Evolutionary conservation across 441 rosid genomes (phyloP).

Genomic region (Gossypium trilobum): DNA sequence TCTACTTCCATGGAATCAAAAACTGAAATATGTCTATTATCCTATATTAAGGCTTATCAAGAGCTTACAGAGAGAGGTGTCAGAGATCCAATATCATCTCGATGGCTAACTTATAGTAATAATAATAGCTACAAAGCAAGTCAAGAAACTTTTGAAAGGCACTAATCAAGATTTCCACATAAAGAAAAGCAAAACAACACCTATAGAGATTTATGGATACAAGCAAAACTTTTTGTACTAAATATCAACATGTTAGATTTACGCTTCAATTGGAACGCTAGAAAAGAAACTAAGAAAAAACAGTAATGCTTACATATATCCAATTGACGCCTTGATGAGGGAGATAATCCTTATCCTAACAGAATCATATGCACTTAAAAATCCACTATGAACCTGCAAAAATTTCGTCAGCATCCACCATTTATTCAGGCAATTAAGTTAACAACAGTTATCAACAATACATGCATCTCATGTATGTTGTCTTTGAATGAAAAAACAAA

Average conservation of each 20-base stretch:
- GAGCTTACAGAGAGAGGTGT: conserved; percentile 1
- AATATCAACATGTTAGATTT: conserved; percentile 3
- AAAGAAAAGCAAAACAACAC: background rate
- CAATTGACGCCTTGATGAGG: conserved; percentile 51
- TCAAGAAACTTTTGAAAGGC: background rate
- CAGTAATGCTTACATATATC: conserved; percentile 49
- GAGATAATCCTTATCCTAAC: conserved; percentile 74
- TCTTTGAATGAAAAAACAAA: background rate
- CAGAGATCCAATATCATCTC: background rate
- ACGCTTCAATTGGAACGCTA: background rate
- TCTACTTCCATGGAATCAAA: conserved; percentile 6
- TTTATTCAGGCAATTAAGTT: background rate
- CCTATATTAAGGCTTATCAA: background rate
- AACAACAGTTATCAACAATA: background rate
- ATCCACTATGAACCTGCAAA: conserved; percentile 85
- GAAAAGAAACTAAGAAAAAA: background rate
- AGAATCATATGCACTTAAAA: conserved; percentile 80
- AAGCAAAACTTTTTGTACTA: background rate
- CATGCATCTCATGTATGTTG: background rate
- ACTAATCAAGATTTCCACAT: background rate
- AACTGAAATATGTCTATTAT: background rate
- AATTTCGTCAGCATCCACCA: conserved; percentile 10
- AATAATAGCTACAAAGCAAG: background rate
- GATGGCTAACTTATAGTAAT: background rate
- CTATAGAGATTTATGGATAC: background rate